phyloP scores from a whole-genome alignment of 1,139 yeast species.

The Diutina neorugosa region DNA sequence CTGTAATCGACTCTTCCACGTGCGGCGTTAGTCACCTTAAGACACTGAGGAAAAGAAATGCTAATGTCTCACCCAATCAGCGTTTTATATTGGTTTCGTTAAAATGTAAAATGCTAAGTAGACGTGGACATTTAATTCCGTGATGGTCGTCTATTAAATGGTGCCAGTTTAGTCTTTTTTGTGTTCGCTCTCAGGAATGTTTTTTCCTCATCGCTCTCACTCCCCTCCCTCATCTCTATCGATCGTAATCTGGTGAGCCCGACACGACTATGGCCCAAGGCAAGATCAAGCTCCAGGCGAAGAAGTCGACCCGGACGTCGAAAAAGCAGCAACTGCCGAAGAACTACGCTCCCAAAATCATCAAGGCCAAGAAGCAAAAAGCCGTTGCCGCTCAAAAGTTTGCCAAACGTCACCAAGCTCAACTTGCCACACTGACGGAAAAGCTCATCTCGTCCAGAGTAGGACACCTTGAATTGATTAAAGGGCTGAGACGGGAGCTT shows the following conservation, averaged over 20 bases:
- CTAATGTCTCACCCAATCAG: no score
- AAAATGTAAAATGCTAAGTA: no score
- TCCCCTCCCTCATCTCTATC: neutral
- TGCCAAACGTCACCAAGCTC: constrained; percentile 39
- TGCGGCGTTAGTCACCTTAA: neutral
- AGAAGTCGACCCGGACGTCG: constrained; percentile 35
- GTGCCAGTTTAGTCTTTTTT: no score
- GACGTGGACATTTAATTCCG: no score
- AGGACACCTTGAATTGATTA: constrained; percentile 87
- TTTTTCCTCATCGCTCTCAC: no score
- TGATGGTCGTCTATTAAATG: no score
- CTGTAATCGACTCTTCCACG: neutral
- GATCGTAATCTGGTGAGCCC: neutral
- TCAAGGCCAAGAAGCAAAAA: constrained; percentile 54
- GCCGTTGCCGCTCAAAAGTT: constrained; percentile 35
- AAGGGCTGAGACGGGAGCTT: constrained; percentile 81
- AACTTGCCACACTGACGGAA: constrained; percentile 66
- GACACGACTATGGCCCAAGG: constrained; percentile 42
- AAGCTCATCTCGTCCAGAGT: constrained; percentile 78
- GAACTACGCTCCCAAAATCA: constrained; percentile 63
- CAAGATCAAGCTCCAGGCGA: constrained; percentile 32
- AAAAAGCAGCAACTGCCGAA: constrained; percentile 49
- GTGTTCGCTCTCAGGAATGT: no score
- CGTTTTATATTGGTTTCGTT: no score
- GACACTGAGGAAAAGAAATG: no score